Base-by-base conservation (phyloP, 495 filamentous ascomycete species). In the Hypoxylon fuscum region DNA sequence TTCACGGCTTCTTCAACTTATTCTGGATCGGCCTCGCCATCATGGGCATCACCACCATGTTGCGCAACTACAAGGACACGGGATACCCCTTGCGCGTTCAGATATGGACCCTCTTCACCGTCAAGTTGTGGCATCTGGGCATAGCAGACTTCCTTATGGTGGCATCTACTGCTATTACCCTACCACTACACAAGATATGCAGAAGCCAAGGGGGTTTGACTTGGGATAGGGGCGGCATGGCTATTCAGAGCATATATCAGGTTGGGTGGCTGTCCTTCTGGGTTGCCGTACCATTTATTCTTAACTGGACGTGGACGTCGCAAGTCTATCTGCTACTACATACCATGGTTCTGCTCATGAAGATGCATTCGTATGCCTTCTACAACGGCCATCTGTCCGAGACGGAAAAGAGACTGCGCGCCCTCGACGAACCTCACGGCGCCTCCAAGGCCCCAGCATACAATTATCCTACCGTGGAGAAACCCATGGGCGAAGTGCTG, bases 1-100 rank as follows among this genome's bases (percentile, higher is more conserved):
- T 98, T 74, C 86, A 92, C 61, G 95, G 95, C 60, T 98, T 98
- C 83, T 98, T 96, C 74, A 89, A 93, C 38, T 83, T 98, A 37
- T 98, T 98, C 76, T 98, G 95, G 95, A 93, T 98, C 44, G 92
- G 90, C 4, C 77, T 98, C 53, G 90, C 92, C 48, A 96, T 98
- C 74, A 97, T 98, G 95, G 91, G 93, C 58, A 88, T 97, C 49
- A 98, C 95, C 9, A 91, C 90, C 7, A 88, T 90, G 77, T 76
- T 97, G 69, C 85, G 95, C 69, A 98, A 96, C 68, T 86, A 95
- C 68, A 97, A 94, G 72, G 94, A 97, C 68, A 97, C 93, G 0
- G 93, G 95, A 32, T 91, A 87, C 66, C 89, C 92, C 25, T 76
- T 98, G 67, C 81, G 88, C 54, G 85, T 93, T 23, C 81, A 88